Base-by-base conservation (phyloP, 768 basidiomycete genomes). In the Mycena vitilis region DNA sequence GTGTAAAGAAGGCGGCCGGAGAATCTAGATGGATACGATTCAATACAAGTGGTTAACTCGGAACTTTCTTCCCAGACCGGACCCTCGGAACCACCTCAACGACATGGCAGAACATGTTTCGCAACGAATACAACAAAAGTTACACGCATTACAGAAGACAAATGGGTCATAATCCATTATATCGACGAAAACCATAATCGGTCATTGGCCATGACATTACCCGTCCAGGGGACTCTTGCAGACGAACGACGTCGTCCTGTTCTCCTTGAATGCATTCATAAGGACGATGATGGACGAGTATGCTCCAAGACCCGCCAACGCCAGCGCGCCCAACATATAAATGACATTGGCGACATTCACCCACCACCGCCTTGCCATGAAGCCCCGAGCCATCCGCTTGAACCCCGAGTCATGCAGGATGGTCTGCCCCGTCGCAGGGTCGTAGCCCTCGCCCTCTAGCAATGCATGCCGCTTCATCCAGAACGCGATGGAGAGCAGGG, bases 1-100 rank as follows among this genome's bases (percentile, higher is more conserved):
- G 97, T 20, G 89, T 96, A 30, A 87, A 87, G 69, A 98, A 98
- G 77, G 96, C 97, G 2, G 95, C 96, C 9, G 88, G 91, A 5
- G 87, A 91, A 48, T 75, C 78, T 60, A 74, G 77, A 73, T 82
- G 81, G 80, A 73, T 82, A 70, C 69, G 63, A 66, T 74, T 74
- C 42, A 65, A 69, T 69, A n/a, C 37, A 12, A 62, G 25, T 36
- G 59, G 65, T 55, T 66, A 37, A 63, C 20, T 1, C 22, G 30
- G 30, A 30, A 30, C 30, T 30, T 30, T 30, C 30, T 30, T 30
- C 30, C 30, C 30, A 30, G 30, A 30, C 30, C 30, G 30, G 30
- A 30, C 30, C 2, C 30, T 30, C n/a, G n/a, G 30, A 30, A 30
- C 30, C 2, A 30, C 30, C 30, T 30, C 30, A 30, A 30, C 30